These are phyloP conservation scores for Starmerella bombicola DNA, from an alignment of 805 yeast species.

Conservation along the genomic window DNA sequence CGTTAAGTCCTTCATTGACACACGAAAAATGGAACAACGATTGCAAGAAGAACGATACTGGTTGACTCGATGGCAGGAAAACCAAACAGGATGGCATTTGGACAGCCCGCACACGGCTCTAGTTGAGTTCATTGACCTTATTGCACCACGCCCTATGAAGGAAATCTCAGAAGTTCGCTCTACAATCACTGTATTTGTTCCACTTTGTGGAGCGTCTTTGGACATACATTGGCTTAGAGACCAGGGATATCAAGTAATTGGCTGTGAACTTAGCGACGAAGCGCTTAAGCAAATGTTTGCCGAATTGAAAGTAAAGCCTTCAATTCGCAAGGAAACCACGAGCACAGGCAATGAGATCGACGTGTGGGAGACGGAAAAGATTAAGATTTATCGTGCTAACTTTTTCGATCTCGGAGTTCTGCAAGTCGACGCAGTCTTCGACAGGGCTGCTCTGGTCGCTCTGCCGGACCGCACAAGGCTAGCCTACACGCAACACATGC, in stretches of 20 bases:
- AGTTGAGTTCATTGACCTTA: slow-evolving; percentile 3
- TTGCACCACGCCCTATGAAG: slow-evolving; percentile 6
- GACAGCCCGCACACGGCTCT: slow-evolving; percentile 11
- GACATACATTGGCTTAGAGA: slow-evolving; percentile 13
- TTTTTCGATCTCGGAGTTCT: slow-evolving; percentile 10
- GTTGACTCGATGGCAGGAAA: slow-evolving; percentile 9
- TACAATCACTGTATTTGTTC: slow-evolving; percentile 11
- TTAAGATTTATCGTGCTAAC: slow-evolving; percentile 9
- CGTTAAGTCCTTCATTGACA: too few species aligned
- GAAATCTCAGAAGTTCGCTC: background rate
- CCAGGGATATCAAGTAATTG: slow-evolving; percentile 9
- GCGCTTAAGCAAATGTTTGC: slow-evolving; percentile 11
- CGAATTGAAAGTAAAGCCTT: slow-evolving; percentile 9
- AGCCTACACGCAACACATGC: slow-evolving; percentile 8
- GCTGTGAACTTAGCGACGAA: slow-evolving; percentile 13
- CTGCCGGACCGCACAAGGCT: slow-evolving; percentile 9
- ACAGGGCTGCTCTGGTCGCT: slow-evolving; percentile 18
- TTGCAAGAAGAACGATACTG: slow-evolving; percentile 12
- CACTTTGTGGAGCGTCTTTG: slow-evolving; percentile 14
- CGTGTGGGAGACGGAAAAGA: background rate
- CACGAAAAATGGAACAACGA: slow-evolving; percentile 3
- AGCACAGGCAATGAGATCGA: slow-evolving; percentile 3
- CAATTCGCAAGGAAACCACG: background rate
- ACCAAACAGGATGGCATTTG: slow-evolving; percentile 15
- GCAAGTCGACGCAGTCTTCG: slow-evolving; percentile 13